Evolutionary conservation across 768 basidiomycete genomes (phyloP).

Genomic region (Jaapia argillacea): DNA sequence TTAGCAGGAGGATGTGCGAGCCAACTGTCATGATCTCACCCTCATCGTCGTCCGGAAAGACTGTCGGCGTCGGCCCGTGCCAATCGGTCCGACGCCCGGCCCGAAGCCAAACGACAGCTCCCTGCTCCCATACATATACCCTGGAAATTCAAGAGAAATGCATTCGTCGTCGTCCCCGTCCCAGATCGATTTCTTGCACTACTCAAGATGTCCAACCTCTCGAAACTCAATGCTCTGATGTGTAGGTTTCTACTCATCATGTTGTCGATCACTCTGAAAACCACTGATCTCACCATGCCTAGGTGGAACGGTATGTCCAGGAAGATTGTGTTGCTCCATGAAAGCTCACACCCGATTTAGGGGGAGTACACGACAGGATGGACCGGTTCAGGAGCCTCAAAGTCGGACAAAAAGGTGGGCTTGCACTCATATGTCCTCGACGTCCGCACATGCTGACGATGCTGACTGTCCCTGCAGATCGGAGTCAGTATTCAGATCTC

Average conservation of each 20-base stretch:
- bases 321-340: background rate
- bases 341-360: conserved; percentile 17
- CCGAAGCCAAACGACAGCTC: too few relatives aligned
- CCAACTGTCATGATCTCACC: too few relatives aligned
- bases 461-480: conserved; percentile 7
- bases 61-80: too few relatives aligned
- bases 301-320: conserved; percentile 36
- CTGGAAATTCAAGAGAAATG: too few relatives aligned
- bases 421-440: conserved; percentile 6
- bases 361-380: conserved; percentile 95
- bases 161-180: too few relatives aligned
- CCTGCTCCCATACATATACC: too few relatives aligned
- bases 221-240: conserved; percentile 68
- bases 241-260: conserved; percentile 41
- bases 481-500: conserved; percentile 7
- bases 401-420: conserved; percentile 90
- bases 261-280: conserved; percentile 1
- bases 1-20: too few relatives aligned
- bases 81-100: too few relatives aligned
- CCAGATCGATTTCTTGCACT: too few relatives aligned
- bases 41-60: too few relatives aligned
- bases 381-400: conserved; percentile 86
- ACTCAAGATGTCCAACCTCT: conserved; percentile 32
- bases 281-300: conserved; percentile 10
- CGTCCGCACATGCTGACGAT: background rate